Evolutionary conservation across 140 eudicot species (phyloP).

Genomic region (Stevia rebaudiana): DNA sequence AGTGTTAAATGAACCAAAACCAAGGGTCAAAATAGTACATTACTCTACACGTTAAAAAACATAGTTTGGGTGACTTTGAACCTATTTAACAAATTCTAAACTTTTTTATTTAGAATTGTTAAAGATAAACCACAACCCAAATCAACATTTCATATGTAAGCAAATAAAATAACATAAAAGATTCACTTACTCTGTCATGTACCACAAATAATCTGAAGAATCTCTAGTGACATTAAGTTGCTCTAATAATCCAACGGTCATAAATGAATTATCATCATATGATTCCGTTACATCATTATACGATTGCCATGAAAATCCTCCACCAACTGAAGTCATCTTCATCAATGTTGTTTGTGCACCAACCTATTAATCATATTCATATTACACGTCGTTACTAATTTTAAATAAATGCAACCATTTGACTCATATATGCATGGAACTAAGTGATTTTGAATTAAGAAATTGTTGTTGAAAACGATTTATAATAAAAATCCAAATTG

Average conservation of each 20-base stretch:
- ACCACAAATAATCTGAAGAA: constrained; percentile 82
- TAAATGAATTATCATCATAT: constrained; percentile 53
- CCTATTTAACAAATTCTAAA: too few relatives aligned
- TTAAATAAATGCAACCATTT: not conserved
- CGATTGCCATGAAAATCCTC: constrained; percentile 75
- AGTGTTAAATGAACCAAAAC: too few relatives aligned
- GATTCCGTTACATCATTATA: constrained; percentile 68
- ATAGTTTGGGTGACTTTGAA: too few relatives aligned
- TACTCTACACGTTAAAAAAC: too few relatives aligned
- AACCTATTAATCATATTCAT: constrained; percentile 37
- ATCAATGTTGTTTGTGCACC: constrained; percentile 83
- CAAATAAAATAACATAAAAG: not conserved
- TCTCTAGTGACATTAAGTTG: constrained; percentile 88
- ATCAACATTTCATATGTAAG: too few relatives aligned
- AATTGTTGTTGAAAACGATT: not conserved
- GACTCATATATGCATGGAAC: not conserved
- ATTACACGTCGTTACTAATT: constrained; percentile 12
- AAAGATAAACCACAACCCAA: too few relatives aligned
- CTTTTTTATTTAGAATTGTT: too few relatives aligned
- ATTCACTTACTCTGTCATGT: constrained; percentile 68
- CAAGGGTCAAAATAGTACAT: too few relatives aligned
- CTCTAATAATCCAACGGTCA: constrained; percentile 67
- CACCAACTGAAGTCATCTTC: constrained; percentile 68
- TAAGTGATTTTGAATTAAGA: not conserved
- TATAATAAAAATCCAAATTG: too few relatives aligned